Conservation (phyloP, 495 filamentous ascomycete genomes). For the Articulospora tetracladia region DNA sequence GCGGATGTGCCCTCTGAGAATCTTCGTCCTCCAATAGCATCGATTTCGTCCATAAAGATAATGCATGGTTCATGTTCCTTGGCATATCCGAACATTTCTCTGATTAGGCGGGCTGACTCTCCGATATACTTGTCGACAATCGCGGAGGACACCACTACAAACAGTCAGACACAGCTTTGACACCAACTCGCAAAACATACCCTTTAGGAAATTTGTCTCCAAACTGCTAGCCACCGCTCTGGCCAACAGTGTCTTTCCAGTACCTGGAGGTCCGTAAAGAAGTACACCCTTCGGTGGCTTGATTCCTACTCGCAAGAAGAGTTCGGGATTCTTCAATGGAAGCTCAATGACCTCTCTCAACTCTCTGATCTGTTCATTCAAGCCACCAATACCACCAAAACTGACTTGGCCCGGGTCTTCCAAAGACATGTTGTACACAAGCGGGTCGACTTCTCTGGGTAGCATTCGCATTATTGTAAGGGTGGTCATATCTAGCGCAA, state of each 20-base stretch:
- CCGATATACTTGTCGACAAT: slow-evolving; percentile 99
- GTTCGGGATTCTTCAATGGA: slow-evolving; percentile 96
- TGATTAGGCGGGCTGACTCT: slow-evolving; percentile 93
- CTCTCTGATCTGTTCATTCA: slow-evolving; percentile 99
- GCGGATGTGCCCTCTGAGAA: slow-evolving; percentile 99
- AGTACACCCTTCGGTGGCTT: slow-evolving; percentile 98
- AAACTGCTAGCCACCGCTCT: slow-evolving; percentile 94
- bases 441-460: slow-evolving; percentile 94
- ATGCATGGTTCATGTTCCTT: slow-evolving; percentile 99
- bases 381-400: slow-evolving; percentile 97
- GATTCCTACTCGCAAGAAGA: slow-evolving; percentile 96
- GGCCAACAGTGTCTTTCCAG: slow-evolving; percentile 93
- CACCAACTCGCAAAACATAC: slow-evolving; percentile 37
- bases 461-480: slow-evolving; percentile 99
- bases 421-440: slow-evolving; percentile 99
- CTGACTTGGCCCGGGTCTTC: slow-evolving; percentile 97
- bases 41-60: slow-evolving; percentile 99
- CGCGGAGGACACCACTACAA: slow-evolving; percentile 91
- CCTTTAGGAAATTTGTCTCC: slow-evolving; percentile 98
- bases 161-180: slow-evolving; percentile 1
- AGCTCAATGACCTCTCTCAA: slow-evolving; percentile 97
- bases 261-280: slow-evolving; percentile 96
- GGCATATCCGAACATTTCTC: slow-evolving; percentile 99
- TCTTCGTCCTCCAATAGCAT: slow-evolving; percentile 94
- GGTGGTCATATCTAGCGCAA: slow-evolving; percentile 99